Conservation (phyloP, 176 grass and related monocot species). For the Metroxylon sagu region DNA sequence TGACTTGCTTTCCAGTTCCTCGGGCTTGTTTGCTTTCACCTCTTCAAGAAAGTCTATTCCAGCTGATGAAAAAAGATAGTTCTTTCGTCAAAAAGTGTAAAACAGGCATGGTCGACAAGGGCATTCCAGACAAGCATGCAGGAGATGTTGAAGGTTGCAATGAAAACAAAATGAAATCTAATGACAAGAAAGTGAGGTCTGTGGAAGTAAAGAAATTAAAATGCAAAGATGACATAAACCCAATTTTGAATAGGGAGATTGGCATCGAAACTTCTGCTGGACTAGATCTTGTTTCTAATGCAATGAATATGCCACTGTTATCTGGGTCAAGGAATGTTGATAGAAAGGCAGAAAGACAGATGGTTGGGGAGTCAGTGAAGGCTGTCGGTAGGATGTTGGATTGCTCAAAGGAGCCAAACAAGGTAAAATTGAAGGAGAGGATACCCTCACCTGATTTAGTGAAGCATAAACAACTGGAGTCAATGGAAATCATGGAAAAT, state of each 20-base stretch:
- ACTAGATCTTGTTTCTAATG: slow-evolving; percentile 36
- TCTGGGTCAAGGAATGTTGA: slow-evolving; percentile 32
- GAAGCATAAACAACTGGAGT: slow-evolving; percentile 29
- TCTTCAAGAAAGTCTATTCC: slow-evolving; percentile 37
- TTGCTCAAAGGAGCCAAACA: slow-evolving; percentile 27
- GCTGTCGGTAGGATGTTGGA: slow-evolving; percentile 1
- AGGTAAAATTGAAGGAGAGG: slow-evolving; percentile 29
- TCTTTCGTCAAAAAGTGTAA: slow-evolving; percentile 45
- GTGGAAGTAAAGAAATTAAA: slow-evolving; percentile 38
- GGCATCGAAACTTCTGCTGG: slow-evolving; percentile 32
- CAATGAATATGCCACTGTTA: slow-evolving; percentile 29
- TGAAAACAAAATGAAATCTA: slow-evolving; percentile 46
- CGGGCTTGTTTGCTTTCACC: slow-evolving; percentile 69
- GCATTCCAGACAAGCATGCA: slow-evolving; percentile 24
- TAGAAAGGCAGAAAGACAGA: slow-evolving; percentile 26
- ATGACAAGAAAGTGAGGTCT: slow-evolving; percentile 41
- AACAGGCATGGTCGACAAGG: slow-evolving; percentile 25
- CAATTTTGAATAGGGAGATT: slow-evolving; percentile 38
- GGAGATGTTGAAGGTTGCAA: slow-evolving; percentile 36
- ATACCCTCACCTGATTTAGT: slow-evolving; percentile 21
- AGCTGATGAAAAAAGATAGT: slow-evolving; percentile 49
- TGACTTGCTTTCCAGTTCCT: slow-evolving; percentile 70
- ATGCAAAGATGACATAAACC: slow-evolving; percentile 26
- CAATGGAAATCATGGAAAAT: slow-evolving; percentile 31
- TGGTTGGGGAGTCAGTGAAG: slow-evolving; percentile 34